Evolutionary conservation across 441 rosid genomes (phyloP).

Genomic region (Adansonia rubrostipa): DNA sequence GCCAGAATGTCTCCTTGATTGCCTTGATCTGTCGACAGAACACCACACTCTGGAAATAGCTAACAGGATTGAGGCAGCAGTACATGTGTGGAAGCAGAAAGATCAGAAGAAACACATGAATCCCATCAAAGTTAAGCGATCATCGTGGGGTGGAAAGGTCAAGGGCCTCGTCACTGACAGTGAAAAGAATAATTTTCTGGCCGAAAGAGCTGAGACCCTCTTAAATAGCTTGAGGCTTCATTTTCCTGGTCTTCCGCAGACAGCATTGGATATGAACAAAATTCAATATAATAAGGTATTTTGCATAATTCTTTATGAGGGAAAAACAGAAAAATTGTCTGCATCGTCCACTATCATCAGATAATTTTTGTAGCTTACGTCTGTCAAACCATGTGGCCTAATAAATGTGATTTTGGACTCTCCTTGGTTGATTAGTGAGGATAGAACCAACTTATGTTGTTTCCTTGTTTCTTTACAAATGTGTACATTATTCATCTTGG

Average conservation of each 20-base stretch:
- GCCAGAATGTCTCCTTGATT: slow-evolving; percentile 87
- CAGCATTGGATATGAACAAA: slow-evolving; percentile 93
- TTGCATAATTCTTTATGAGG: not conserved
- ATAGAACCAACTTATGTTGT: slow-evolving; percentile 3
- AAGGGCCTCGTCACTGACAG: slow-evolving; percentile 74
- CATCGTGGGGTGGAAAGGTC: slow-evolving; percentile 92
- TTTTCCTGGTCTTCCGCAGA: slow-evolving; percentile 94
- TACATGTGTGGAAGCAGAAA: slow-evolving; percentile 86
- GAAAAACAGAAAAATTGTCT: not conserved
- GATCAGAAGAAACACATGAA: slow-evolving; percentile 53
- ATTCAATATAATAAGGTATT: slow-evolving; percentile 93
- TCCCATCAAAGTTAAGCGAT: slow-evolving; percentile 50
- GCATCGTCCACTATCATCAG: not conserved
- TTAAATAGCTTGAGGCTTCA: slow-evolving; percentile 79
- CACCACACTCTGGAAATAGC: slow-evolving; percentile 85
- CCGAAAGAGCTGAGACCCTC: slow-evolving; percentile 81
- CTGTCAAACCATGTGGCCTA: not conserved
- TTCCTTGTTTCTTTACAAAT: not conserved
- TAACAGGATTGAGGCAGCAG: slow-evolving; percentile 81
- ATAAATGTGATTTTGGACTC: not conserved
- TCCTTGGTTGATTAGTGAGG: not conserved
- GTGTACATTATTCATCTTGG: not conserved
- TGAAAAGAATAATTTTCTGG: slow-evolving; percentile 60
- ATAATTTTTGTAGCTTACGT: not conserved
- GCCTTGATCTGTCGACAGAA: slow-evolving; percentile 92